Conservation (phyloP, 768 basidiomycete species). For the Trametes cingulata region DNA sequence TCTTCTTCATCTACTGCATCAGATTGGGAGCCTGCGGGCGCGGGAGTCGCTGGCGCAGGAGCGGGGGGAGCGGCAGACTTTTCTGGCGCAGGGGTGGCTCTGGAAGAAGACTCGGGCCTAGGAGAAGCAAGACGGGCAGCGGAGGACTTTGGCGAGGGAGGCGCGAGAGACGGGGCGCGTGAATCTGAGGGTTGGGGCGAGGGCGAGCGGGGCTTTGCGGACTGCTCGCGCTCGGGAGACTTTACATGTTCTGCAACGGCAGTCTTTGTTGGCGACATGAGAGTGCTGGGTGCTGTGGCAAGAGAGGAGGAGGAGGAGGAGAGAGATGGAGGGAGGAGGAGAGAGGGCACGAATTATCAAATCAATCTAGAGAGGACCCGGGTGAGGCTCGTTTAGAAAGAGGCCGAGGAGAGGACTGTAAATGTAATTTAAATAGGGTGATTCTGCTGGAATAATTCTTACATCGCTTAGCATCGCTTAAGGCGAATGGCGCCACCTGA, state of each 20-base stretch:
- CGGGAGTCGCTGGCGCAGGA: neutral
- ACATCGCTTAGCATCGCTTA: too few relatives aligned
- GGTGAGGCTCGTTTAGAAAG: neutral
- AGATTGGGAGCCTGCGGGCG: conserved; percentile 3
- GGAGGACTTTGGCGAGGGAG: conserved; percentile 12
- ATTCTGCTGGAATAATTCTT: too few relatives aligned
- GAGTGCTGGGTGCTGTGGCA: neutral
- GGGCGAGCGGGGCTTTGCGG: conserved; percentile 17
- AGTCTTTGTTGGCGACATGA: conserved; percentile 16
- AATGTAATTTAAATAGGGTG: too few relatives aligned
- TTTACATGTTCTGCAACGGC: conserved; percentile 7
- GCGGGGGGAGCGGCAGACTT: neutral
- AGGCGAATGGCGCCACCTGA: too few relatives aligned
- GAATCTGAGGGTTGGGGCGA: conserved; percentile 7
- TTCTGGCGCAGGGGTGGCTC: conserved; percentile 4
- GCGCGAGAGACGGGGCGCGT: conserved; percentile 13
- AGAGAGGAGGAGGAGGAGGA: neutral
- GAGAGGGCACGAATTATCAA: neutral
- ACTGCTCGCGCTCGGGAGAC: conserved; percentile 20
- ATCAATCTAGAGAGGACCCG: neutral
- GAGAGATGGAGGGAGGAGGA: conserved; percentile 3
- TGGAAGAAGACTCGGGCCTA: neutral
- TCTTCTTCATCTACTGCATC: conserved; percentile 13
- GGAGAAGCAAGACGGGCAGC: conserved; percentile 17
- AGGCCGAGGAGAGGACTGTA: neutral